A percentile compares a stretch with the other conserved stretches of the same genome.
These are phyloP conservation scores for Lotmaria passim DNA, from an alignment of 208 protist species.

Conservation along the genomic window DNA sequence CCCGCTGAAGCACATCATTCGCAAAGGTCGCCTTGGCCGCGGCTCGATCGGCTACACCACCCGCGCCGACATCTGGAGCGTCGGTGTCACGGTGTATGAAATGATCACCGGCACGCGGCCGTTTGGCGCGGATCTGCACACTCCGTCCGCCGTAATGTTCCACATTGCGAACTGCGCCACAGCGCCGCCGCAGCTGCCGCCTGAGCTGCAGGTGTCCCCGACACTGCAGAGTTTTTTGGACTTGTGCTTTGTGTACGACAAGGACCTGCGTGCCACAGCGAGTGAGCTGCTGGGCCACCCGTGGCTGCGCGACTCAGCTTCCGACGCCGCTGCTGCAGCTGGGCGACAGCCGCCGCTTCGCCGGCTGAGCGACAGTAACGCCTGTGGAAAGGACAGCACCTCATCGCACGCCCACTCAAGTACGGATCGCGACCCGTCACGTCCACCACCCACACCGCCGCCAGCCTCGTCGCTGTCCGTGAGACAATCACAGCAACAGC, in stretches of 20 bases:
- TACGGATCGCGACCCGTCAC: neutral
- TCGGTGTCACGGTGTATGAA: constrained; percentile 86
- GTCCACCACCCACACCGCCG: too few species aligned
- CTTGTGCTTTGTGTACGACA: constrained; percentile 80
- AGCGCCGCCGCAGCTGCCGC: constrained; percentile 58
- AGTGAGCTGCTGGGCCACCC: constrained; percentile 67
- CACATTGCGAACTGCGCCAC: constrained; percentile 56
- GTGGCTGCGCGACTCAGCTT: constrained; percentile 48
- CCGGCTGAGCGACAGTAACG: neutral
- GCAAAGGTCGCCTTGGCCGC: constrained; percentile 16
- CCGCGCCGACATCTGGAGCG: constrained; percentile 84
- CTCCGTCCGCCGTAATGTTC: constrained; percentile 76
- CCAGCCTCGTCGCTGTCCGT: too few species aligned
- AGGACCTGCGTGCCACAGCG: constrained; percentile 60
- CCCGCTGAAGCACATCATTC: constrained; percentile 40
- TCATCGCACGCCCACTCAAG: neutral
- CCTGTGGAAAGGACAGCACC: too few species aligned
- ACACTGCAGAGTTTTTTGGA: constrained; percentile 68
- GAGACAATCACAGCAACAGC: constrained; percentile 4
- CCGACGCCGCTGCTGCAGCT: neutral
- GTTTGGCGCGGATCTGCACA: constrained; percentile 64
- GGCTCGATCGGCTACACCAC: constrained; percentile 67
- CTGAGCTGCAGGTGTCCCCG: constrained; percentile 37
- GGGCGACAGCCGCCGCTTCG: neutral
- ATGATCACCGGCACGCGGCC: constrained; percentile 81